Base-by-base conservation (phyloP, 345 rosid genomes). In the Aquilaria yunnanensis region DNA sequence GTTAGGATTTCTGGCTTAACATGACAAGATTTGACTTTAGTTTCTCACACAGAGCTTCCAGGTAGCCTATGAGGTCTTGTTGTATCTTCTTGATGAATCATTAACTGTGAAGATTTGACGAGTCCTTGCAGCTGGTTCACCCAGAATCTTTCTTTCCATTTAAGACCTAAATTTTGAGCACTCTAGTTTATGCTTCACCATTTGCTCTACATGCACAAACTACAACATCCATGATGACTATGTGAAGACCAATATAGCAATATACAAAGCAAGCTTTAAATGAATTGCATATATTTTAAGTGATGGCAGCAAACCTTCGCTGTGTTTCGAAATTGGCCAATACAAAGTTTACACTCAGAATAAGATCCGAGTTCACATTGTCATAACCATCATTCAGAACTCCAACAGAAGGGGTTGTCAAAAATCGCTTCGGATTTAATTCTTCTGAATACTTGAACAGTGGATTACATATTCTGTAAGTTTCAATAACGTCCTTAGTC, bases 381-480 rank as follows among this genome's bases (percentile, higher is more conserved):
- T 91, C 99, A 75, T 68, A 81, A 70, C 99, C 97, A 75, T 89
- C 97, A 68, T 95, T 95, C 74, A 77, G 90, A 62, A 85, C 90
- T 70, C 97, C 98, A 75, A 70, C 79, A 47, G 99, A 84, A 53
- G 99, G 99, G 75, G 83, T 89, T 60, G 97, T 95, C 85, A 95
- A 79, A 80, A 84, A 95, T 67, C 96, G 85, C 85, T 91, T 95
- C 33, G 96, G 97, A 78, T 89, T 90, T 70, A 91, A 73, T 70
- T 89, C 96, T 75, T 90, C 96, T 58, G 90, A 85, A 84, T 83
- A 95, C 68, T 81, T 91, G 74, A 95, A 91, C 59, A 81, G 84
- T 23, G 96, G 88, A 75, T 95, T 83, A 83, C 99, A 95, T 75
- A 70, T 74, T 74, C 72, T 86, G 79, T 91, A 95, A 14, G 96